Base-by-base conservation (phyloP, 2,329 filamentous ascomycete genomes). In the Fusarium foetens region DNA sequence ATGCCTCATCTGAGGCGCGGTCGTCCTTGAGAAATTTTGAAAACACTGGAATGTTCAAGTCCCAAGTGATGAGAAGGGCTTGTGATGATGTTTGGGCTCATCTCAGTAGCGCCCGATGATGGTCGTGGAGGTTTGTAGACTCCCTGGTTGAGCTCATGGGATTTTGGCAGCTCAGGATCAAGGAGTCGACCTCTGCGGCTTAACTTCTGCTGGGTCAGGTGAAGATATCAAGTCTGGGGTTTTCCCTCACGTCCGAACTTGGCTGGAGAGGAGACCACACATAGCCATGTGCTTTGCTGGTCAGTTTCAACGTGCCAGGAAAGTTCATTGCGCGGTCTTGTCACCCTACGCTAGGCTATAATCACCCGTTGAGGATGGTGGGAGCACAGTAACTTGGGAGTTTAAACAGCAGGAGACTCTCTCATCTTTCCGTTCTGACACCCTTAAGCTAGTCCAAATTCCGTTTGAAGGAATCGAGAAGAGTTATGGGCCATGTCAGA, bases 1-100 rank as follows among this genome's bases (percentile, higher is more conserved):
- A 72, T 69, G 51, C 64, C 62, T 73, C 70, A 72, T 41, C 35
- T 38, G 21, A 49, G 31, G 42, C 36, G 21, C 25, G 43, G 53
- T 58, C 25, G 33, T 38, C 29, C 48, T 59, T 33, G 41, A 62
- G 51, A 33, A 51, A 27, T 21, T 21, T 31, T 39, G 12, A 41
- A 29, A 36, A 39, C 19, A 45, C 17, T 55, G 51, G 45, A 46
- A 53, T 38, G 46, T 35, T 43, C 36, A 35, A 35, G 27, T 51
- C 27, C 45, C 29, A 35, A 31, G 25, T 66, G 35, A 51, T 58
- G 27, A 9, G 31, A 58, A 57, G 38, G 29, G 33, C 19, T 48
- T 19, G 43, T 48, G 35, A 33, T 36, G 52, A 41, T 36, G 48
- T 31, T 25, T 48, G 43, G 25, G 12, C 17, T 43, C 29, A 54